Evolutionary conservation across 78 protist species (phyloP).

Genomic region (Guillardia theta): DNA sequence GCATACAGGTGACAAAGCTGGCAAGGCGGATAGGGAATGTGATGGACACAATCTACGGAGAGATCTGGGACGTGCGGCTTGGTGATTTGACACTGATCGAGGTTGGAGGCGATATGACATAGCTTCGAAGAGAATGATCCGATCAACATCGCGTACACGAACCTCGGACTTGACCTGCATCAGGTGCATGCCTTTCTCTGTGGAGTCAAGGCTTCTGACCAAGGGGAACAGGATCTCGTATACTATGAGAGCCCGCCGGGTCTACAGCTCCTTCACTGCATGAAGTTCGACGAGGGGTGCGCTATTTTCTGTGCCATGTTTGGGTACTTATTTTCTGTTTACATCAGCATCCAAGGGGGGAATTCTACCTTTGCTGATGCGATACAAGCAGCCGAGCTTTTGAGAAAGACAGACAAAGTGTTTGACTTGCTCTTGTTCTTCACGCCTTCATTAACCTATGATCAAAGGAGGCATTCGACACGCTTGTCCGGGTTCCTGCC

Average conservation of each 20-base stretch:
- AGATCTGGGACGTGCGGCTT: not conserved
- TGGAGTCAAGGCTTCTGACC: no score
- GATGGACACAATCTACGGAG: constrained; percentile 30
- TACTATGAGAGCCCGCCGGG: constrained; percentile 36
- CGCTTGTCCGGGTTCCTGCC: constrained; percentile 43
- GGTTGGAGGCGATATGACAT: no score
- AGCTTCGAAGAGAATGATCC: not conserved
- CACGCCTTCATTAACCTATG: not conserved
- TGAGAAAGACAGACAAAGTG: not conserved
- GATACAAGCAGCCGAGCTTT: not conserved
- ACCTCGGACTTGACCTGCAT: constrained; percentile 5
- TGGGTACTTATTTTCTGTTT: no score
- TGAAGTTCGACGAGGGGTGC: constrained; percentile 37
- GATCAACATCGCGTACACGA: constrained; percentile 50
- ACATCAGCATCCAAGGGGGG: constrained; percentile 33
- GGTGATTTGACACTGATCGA: not conserved
- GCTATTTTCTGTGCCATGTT: no score
- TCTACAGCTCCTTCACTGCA: constrained; percentile 62
- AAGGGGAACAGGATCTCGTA: constrained; percentile 38
- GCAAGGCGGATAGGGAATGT: not conserved
- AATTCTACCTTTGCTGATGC: constrained; percentile 51
- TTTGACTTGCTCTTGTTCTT: not conserved
- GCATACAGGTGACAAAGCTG: not conserved
- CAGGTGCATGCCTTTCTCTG: no score
- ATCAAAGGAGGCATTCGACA: constrained; percentile 24